Base-by-base conservation (phyloP, 129 eudicot species). In the Ambrosia trifida region DNA sequence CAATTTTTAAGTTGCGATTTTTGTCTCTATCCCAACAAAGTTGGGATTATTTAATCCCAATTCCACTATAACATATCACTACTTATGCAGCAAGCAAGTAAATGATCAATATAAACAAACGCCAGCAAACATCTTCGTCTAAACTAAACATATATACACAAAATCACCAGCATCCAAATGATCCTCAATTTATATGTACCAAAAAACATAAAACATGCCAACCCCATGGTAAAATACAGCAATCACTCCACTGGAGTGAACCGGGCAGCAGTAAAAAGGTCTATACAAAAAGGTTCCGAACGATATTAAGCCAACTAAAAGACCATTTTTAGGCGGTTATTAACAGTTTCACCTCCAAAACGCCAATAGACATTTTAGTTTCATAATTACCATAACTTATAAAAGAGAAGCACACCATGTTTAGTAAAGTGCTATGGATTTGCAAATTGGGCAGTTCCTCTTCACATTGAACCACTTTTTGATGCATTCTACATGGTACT, bases 361-460 rank as follows among this genome's bases (percentile, higher is more conserved):
- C 11, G 46, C 54, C 45, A 57, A 57, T 40, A 71, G 67, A 71
- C 70, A 58, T 45, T 11, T 40, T 71, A 78, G 13, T 49, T 53
- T n/a, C 66, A 82, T 76, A 77, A 60, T 72, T 77, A 64, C 47
- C 66, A 74, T 44, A 68, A 50, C 64, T 58, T 69, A 69, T 64
- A 49, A 66, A 72, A 40, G 36, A 78, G n/a, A 51, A 66, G 41
- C 74, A 60, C 59, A 19, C 54, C 63, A 33, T 14, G 66, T 71
- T 73, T 61, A 61, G 46, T 72, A 13, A 85, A 93, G 82, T 45
- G 88, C 95, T 20, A 78, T 68, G 13, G 91, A 77, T 83, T 89
- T 89, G 89, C 98, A 93, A 16, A 93, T 75, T 28, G 98, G 95
- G 73, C 95, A 89, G 57, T 76, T 82, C 77, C 89, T 93, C 84